Evolutionary conservation across 257 asterid genomes (phyloP), one percentile per base, ranked within the genome.

Genomic region (Capsicum rhomboideum): DNA sequence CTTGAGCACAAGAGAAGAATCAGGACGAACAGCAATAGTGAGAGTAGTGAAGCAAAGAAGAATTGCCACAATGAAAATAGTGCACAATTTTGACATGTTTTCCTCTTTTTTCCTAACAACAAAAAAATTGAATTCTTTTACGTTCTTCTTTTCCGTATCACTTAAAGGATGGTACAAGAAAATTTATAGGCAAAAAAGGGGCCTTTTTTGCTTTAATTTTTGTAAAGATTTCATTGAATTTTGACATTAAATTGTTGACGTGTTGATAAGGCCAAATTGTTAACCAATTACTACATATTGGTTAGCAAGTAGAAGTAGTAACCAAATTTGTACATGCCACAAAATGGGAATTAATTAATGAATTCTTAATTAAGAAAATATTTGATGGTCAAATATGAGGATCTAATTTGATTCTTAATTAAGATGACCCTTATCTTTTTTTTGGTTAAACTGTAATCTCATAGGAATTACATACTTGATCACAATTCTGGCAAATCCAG

Each of bases 11-110:
- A 84, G 82, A 54, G 44, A 80, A 59, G 59, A 74, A 46, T 83
- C 50, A 54, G 86, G 71, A 50, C 89, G 92, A 74, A 82, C 86
- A 81, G 80, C 86, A 21, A 37, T 21, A 17, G 82, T 44, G 16
- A 63, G 82, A 52, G 85, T 58, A 40, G 74, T 50, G 56, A 61
- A 52, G 16, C 82, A 71, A 23, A 88, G 28, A 40, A 90, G 85
- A 42, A 82, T 11, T 17, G 79, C 63, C 72, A 83, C 72, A 52
- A 83, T 63, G 29, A 90, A 68, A 29, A 83, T 56, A 68, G 64
- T 40, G 81, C 74, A 81, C 40, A 72, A 53, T 42, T 85, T 88
- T 37, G 83, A 26, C 89, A 68, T 87, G 26, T 63, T 49, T 37
- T 34, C 29, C 1, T 17, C 20, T 71, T 28, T 42, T 59, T 23